These are phyloP conservation scores for Funneliformis mosseae DNA, from an alignment of 192 early-diverging fungal species.

Conservation along the genomic window DNA sequence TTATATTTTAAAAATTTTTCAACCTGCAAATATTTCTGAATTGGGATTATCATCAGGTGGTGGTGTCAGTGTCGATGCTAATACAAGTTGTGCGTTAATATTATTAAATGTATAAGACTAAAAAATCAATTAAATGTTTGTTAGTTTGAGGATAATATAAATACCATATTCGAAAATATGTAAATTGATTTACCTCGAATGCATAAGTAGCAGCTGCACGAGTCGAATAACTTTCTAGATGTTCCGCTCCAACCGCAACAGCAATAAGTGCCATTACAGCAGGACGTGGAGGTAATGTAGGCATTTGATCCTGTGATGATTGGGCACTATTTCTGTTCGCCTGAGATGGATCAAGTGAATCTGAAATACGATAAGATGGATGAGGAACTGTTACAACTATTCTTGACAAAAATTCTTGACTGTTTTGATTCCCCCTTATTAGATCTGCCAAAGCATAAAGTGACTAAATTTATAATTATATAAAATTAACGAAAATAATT, in stretches of 20 bases:
- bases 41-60: constrained; percentile 77
- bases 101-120: constrained; percentile 79
- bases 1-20: background rate
- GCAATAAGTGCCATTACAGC: constrained; percentile 81
- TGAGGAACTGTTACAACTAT: constrained; percentile 65
- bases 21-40: constrained; percentile 30
- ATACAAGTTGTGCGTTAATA: constrained; percentile 81
- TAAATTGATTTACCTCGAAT: constrained; percentile 52
- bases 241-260: constrained; percentile 67
- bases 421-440: constrained; percentile 71
- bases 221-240: constrained; percentile 56
- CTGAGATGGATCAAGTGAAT: background rate
- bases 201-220: constrained; percentile 85
- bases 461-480: constrained; percentile 42
- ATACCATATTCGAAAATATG: background rate
- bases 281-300: constrained; percentile 61
- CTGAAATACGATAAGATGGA: constrained; percentile 30
- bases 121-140: background rate
- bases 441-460: constrained; percentile 86
- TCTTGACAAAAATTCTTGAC: constrained; percentile 78
- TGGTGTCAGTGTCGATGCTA: constrained; percentile 82
- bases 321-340: constrained; percentile 28
- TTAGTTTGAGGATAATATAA: background rate
- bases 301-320: constrained; percentile 35
- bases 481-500: background rate